Base-by-base conservation (phyloP, 1,284 basidiomycete genomes). In the Trichosporon ovoides region DNA sequence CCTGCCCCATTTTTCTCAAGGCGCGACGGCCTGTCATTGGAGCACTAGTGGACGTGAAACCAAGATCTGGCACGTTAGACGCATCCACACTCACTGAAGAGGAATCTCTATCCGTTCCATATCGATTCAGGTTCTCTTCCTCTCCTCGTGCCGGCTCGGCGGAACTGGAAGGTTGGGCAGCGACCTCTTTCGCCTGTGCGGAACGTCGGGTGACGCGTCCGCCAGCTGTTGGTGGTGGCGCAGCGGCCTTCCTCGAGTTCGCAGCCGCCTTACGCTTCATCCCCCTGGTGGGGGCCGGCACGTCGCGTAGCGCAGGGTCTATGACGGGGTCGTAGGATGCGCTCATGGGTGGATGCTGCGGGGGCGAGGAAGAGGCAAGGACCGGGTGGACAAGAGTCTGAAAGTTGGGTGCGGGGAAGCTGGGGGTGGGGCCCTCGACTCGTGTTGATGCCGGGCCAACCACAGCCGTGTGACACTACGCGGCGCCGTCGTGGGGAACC, bases 71-170 rank as follows among this genome's bases (percentile, higher is more conserved):
- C 28, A 5, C 5, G 5, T 31, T 9, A 5, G 5, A 31, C 5
- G 28, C 5, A 31, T n/a, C 4, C 9, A 9, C 28, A 31, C 28
- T 31, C 28, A 31, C 28, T 31, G 9, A 31, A 9, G 28, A 31
- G 9, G 28, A 4, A 31, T 67, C 64, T 16, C 43, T 48, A 48
- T 31, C 28, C 22, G 22, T 22, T 31, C 43, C 43, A 54, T 67
- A 70, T 12, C 62, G 60, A 38, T 66, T 67, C 54, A 69, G 49
- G 53, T 71, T 70, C 61, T 69, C 69, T 56, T 73, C 71, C 50
- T 73, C 68, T 3, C 69, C 68, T 28, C 69, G 60, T 11, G 63
- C 20, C 0, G 71, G 68, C 57, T 70, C 68, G 4, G 19, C 58
- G 31, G 24, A 33, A 14, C 33, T 28, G 34, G 16, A 19, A 18